These are phyloP conservation scores for Neckera pumila DNA, from an alignment of 225 moss, liverwort and hornwort species.

Conservation along the genomic window DNA sequence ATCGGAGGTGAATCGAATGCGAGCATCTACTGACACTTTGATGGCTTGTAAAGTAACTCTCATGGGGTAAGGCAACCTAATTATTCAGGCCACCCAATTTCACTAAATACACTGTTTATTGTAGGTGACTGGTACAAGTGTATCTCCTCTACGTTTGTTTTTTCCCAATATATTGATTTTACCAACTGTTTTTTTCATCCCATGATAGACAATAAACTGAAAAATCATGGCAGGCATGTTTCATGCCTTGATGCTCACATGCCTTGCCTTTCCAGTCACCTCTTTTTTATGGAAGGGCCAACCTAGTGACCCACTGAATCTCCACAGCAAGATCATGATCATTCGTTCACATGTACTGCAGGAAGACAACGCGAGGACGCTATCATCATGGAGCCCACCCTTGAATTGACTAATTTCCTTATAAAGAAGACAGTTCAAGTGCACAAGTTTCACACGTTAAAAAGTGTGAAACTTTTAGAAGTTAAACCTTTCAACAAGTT, in stretches of 20 bases:
- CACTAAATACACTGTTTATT: not conserved
- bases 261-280: not conserved
- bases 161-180: not conserved
- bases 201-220: not conserved
- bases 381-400: not conserved
- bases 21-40: not conserved
- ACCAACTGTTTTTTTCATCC: not conserved
- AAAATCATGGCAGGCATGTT: not conserved
- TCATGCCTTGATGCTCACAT: conserved; percentile 1
- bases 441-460: not conserved
- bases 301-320: conserved; percentile 13
- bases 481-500: too few species aligned
- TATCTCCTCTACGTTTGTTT: not conserved
- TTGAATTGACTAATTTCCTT: not conserved
- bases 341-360: not conserved
- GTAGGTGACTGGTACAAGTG: not conserved
- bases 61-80: too few species aligned
- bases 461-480: too few species aligned
- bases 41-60: not conserved
- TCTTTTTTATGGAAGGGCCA: not conserved
- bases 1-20: not conserved
- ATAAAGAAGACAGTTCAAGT: not conserved
- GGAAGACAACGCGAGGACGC: not conserved
- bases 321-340: conserved; percentile 7
- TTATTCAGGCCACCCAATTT: not conserved